Conservation (phyloP, 768 basidiomycete species). For the Amanita muscaria region DNA sequence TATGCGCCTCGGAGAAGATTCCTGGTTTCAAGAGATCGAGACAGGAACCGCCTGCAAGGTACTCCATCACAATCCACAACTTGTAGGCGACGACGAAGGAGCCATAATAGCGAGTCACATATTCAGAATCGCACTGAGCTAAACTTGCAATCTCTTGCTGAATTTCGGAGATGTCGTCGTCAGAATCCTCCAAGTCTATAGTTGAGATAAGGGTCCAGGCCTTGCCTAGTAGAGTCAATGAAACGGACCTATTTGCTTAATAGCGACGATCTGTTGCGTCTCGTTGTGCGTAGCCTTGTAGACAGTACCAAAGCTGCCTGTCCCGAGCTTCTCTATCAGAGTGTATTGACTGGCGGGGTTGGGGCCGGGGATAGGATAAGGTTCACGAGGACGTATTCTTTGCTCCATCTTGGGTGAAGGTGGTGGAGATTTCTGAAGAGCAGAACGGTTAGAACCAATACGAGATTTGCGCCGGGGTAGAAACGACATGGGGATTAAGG, state of each 20-base stretch:
- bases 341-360: conserved; percentile 90
- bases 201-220: conserved; percentile 9
- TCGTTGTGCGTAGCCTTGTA: conserved; percentile 97
- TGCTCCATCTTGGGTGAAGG: conserved; percentile 38
- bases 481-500: conserved; percentile 34
- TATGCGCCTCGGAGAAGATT: conserved; percentile 84
- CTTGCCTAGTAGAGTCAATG: neutral
- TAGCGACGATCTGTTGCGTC: conserved; percentile 89
- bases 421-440: conserved; percentile 36
- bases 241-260: conserved; percentile 89
- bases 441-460: conserved; percentile 27
- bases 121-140: conserved; percentile 92
- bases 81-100: conserved; percentile 96
- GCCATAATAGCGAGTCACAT: conserved; percentile 93
- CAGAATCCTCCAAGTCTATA: conserved; percentile 91
- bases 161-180: conserved; percentile 98
- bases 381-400: conserved; percentile 38
- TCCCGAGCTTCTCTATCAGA: conserved; percentile 91
- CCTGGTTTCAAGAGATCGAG: conserved; percentile 92
- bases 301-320: conserved; percentile 93
- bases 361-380: conserved; percentile 61
- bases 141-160: conserved; percentile 97
- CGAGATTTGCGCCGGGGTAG: conserved; percentile 36
- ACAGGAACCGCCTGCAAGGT: conserved; percentile 96
- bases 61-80: conserved; percentile 99